phyloP scores from a whole-genome alignment of 495 filamentous ascomycete species.

The Aspergillus haitiensis region DNA sequence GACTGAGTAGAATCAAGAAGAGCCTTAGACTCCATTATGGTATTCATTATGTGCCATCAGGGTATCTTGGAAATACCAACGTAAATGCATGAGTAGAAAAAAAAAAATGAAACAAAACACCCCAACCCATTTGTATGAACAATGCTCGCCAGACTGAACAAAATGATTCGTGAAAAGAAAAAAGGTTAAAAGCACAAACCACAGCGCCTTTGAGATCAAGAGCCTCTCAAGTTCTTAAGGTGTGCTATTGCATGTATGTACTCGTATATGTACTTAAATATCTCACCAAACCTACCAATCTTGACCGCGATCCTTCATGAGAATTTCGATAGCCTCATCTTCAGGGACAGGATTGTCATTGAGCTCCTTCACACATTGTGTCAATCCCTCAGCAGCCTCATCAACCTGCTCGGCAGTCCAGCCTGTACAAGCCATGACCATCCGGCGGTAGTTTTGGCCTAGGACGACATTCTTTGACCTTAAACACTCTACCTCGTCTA shows the following conservation, averaged over 20 bases:
- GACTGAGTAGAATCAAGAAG: neutral
- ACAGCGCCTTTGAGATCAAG: neutral
- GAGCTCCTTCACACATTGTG: slow-evolving; percentile 49
- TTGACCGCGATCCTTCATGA: slow-evolving; percentile 52
- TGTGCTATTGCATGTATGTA: slow-evolving; percentile 7
- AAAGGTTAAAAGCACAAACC: slow-evolving; percentile 4
- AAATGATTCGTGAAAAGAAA: slow-evolving; percentile 10
- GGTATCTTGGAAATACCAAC: slow-evolving; percentile 30
- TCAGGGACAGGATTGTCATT: slow-evolving; percentile 50
- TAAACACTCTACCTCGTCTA: slow-evolving; percentile 41
- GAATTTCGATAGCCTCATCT: slow-evolving; percentile 50
- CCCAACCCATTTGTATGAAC: slow-evolving; percentile 16
- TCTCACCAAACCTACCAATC: slow-evolving; percentile 41
- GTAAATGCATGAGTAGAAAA: slow-evolving; percentile 17
- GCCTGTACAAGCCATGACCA: slow-evolving; percentile 51
- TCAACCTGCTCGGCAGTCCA: slow-evolving; percentile 50
- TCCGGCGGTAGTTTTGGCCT: slow-evolving; percentile 49
- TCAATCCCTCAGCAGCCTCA: slow-evolving; percentile 48
- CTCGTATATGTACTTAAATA: slow-evolving; percentile 22
- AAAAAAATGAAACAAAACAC: slow-evolving; percentile 13
- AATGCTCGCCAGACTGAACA: slow-evolving; percentile 16
- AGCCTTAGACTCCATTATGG: slow-evolving; percentile 40
- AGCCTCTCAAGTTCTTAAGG: neutral
- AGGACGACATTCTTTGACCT: slow-evolving; percentile 48
- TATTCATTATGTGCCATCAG: slow-evolving; percentile 26